phyloP scores from a whole-genome alignment of 2,329 filamentous ascomycete genomes.

The Mycogone perniciosa region DNA sequence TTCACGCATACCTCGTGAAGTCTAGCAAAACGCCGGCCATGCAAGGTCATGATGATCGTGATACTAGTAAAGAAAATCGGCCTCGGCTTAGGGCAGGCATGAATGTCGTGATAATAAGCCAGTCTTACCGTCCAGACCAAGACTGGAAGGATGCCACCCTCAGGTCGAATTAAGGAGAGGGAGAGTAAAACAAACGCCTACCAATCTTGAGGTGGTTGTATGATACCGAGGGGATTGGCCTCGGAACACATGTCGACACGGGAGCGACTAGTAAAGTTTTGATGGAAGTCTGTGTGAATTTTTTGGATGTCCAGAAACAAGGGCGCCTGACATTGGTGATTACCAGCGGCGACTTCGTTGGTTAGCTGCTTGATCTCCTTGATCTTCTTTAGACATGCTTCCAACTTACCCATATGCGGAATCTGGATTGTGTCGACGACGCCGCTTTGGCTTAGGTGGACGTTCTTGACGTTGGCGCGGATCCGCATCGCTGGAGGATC shows the following conservation, averaged over 20 bases:
- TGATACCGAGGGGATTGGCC: too few species aligned
- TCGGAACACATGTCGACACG: not conserved
- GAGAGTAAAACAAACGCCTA: too few species aligned
- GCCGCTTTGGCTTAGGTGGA: constrained; percentile 23
- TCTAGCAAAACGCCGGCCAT: constrained; percentile 24
- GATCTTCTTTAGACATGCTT: not conserved
- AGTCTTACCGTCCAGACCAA: not conserved
- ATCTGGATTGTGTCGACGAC: constrained; percentile 30
- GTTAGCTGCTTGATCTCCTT: not conserved
- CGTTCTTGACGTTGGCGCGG: constrained; percentile 18
- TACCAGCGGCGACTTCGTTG: constrained; percentile 31
- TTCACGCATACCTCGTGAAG: constrained; percentile 30
- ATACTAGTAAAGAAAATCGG: constrained; percentile 6
- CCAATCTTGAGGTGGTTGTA: too few species aligned
- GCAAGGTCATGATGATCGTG: constrained; percentile 24
- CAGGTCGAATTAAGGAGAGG: too few species aligned
- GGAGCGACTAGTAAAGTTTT: not conserved
- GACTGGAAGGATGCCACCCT: not conserved
- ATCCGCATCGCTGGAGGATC: constrained; percentile 20
- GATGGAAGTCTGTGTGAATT: not conserved
- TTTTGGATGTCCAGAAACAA: too few species aligned
- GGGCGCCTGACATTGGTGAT: not conserved
- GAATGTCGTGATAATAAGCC: not conserved
- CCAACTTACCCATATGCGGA: constrained; percentile 32
- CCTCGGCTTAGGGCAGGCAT: not conserved